These are phyloP conservation scores for Darksidea phi DNA, from an alignment of 495 filamentous ascomycete species.

Conservation along the genomic window DNA sequence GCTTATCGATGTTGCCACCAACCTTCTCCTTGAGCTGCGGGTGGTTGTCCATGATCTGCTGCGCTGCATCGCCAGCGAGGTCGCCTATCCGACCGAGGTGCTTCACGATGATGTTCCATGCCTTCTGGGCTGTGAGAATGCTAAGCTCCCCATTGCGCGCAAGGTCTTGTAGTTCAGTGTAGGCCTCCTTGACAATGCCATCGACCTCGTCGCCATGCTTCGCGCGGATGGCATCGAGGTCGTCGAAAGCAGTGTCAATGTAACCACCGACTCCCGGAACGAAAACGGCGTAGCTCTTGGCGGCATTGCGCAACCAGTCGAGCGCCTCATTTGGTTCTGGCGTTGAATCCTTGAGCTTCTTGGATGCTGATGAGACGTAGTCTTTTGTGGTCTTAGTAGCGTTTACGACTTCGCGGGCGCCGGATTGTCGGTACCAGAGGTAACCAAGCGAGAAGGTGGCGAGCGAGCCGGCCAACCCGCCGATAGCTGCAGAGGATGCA, in stretches of 20 bases:
- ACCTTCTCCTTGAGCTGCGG: constrained; percentile 66
- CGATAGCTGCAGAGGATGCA: constrained; percentile 38
- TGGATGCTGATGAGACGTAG: constrained; percentile 50
- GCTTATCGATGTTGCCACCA: constrained; percentile 58
- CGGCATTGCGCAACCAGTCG: constrained; percentile 56
- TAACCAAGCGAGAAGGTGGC: constrained; percentile 53
- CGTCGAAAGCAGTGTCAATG: constrained; percentile 61
- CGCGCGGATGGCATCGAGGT: constrained; percentile 58
- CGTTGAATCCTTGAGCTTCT: constrained; percentile 52
- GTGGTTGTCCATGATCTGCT: constrained; percentile 63
- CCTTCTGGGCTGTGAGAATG: constrained; percentile 52
- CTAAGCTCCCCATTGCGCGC: constrained; percentile 51
- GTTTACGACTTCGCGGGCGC: constrained; percentile 54
- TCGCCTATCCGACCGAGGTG: constrained; percentile 51
- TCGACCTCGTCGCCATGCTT: constrained; percentile 64
- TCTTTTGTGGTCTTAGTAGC: constrained; percentile 52
- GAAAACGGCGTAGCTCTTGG: constrained; percentile 61
- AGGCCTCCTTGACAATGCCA: constrained; percentile 58
- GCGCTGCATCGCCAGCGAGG: constrained; percentile 55
- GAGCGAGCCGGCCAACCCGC: constrained; percentile 53
- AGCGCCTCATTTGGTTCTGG: constrained; percentile 61
- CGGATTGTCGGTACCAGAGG: constrained; percentile 58
- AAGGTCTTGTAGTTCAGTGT: constrained; percentile 56
- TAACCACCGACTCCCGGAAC: constrained; percentile 64
- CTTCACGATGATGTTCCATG: constrained; percentile 55